phyloP scores from a whole-genome alignment of 345 rosid species.

The Populus tremula region DNA sequence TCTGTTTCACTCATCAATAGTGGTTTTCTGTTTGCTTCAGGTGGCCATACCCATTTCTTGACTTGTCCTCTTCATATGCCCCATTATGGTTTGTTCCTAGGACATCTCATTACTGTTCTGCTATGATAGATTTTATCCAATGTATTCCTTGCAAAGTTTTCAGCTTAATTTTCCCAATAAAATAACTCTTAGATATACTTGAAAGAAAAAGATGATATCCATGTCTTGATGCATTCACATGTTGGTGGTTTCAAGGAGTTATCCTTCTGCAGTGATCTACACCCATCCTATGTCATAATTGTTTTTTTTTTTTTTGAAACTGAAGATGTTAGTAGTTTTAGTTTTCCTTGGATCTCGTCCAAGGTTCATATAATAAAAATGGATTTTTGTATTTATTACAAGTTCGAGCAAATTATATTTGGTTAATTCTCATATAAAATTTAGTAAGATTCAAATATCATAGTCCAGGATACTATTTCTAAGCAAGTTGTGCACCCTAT shows the following conservation, averaged over 20 bases:
- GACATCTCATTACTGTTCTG: neutral
- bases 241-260: no score
- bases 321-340: neutral
- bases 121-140: neutral
- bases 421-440: no score
- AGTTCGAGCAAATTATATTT: no score
- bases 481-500: neutral
- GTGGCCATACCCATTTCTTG: constrained; percentile 82
- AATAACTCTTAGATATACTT: neutral
- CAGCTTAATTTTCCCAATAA: neutral
- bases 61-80: constrained; percentile 50
- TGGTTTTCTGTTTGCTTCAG: constrained; percentile 26
- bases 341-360: neutral
- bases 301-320: neutral
- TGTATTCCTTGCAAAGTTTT: neutral
- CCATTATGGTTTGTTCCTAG: constrained; percentile 51
- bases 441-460: neutral
- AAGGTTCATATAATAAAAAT: neutral
- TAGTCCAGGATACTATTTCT: neutral
- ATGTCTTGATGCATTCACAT: no score
- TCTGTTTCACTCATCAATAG: constrained; percentile 12
- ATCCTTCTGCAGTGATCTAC: neutral
- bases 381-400: no score
- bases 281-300: no score
- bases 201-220: no score